Evolutionary conservation across 352 stramenopile genomes (phyloP).

Genomic region (Phytophthora hybrid): DNA sequence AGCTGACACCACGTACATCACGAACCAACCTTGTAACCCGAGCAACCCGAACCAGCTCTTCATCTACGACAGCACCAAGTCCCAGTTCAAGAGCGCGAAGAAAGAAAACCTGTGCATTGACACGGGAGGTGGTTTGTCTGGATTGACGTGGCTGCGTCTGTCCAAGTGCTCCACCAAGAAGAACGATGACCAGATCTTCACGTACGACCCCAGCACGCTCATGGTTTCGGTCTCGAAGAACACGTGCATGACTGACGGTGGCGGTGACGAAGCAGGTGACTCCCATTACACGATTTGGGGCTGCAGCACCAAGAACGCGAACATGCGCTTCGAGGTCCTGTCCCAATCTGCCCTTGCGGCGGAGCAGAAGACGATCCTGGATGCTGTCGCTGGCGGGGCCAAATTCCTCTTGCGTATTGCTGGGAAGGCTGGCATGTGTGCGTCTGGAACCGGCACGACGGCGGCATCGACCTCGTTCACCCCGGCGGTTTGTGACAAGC

Average conservation of each 20-base stretch:
- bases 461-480: constrained; percentile 9
- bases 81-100: constrained; percentile 35
- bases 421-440: constrained; percentile 22
- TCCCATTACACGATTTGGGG: not conserved
- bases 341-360: not conserved
- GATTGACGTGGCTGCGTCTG: constrained; percentile 9
- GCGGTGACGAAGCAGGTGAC: not conserved
- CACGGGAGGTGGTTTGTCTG: constrained; percentile 23
- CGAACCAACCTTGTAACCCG: constrained; percentile 24
- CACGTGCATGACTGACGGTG: not conserved
- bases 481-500: constrained; percentile 17
- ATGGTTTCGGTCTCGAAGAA: constrained; percentile 11
- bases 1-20: constrained; percentile 3
- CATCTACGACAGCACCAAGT: constrained; percentile 30
- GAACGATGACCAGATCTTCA: constrained; percentile 39
- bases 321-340: constrained; percentile 34
- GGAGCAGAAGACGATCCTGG: not conserved
- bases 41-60: constrained; percentile 38
- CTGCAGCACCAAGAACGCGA: constrained; percentile 23
- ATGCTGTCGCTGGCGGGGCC: constrained; percentile 3
- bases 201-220: constrained; percentile 23
- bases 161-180: constrained; percentile 19
- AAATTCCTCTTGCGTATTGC: constrained; percentile 19
- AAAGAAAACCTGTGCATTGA: constrained; percentile 41
- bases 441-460: constrained; percentile 5